Evolutionary conservation across 768 basidiomycete genomes (phyloP), one percentile per base, ranked within the genome.

Genomic region (Russula olivacea): DNA sequence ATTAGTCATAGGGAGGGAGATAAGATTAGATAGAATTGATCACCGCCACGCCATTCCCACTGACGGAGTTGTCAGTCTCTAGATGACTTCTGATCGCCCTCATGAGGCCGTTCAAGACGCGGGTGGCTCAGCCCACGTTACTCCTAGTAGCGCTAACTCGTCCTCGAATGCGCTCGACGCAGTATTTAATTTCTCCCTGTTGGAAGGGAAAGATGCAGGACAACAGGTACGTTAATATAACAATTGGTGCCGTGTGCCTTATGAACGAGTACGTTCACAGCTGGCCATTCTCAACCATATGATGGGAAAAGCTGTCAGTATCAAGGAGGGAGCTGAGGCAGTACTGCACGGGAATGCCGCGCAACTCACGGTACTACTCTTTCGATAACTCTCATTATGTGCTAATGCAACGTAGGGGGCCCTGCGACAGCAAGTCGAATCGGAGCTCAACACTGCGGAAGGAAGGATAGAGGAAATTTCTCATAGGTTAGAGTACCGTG

Each of bases 281-380:
- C 28, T 68, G 6, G 51, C 47, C 19, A 58, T 63, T 21, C 61
- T 68, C 32, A 64, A 52, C 48, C 55, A 49, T 30, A 66, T 63
- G 67, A 68, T 68, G 67, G 56, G 47, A n/a, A 55, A 34, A 19
- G 67, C 67, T 14, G 57, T 67, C 21, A 55, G 65, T n/a, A 68
- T 64, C 47, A 66, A 68, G 36, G 67, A 66, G 43, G 67, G 67
- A 34, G 67, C 67, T 10, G 67, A 68, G 48, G 58, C 65, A 19
- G 54, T 67, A 14, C 51, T 68, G 21, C 30, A 62, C 4, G 54
- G 34, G 12, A 58, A 59, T 48, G 36, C 66, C 21, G 19, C 59
- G 4, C 61, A 53, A 19, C 61, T 68, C 9, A 50, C 61, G 52
- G 67, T 68, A 64, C 32, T 30, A 23, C n/a, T 43, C 28, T 52